These are phyloP conservation scores for Leishmania turanica DNA, from an alignment of 208 protist species.

Conservation along the genomic window DNA sequence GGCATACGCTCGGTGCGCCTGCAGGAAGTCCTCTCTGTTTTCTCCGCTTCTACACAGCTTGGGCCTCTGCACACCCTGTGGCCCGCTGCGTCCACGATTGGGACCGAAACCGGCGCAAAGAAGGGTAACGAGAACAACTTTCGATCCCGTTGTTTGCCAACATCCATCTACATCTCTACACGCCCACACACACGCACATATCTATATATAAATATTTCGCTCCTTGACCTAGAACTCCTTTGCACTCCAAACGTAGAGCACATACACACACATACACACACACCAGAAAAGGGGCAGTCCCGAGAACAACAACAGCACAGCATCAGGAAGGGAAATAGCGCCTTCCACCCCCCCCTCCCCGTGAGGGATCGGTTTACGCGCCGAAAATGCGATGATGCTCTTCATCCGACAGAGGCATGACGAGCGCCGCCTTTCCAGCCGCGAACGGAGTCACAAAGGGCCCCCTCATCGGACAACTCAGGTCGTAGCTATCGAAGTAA, in stretches of 20 bases:
- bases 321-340: neutral
- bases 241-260: no score
- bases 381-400: slow-evolving; percentile 31
- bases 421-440: slow-evolving; percentile 1
- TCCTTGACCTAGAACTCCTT: no score
- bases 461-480: slow-evolving; percentile 2
- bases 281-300: neutral
- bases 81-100: neutral
- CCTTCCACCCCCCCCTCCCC: no score
- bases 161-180: no score
- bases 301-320: neutral
- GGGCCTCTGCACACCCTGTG: neutral
- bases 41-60: neutral
- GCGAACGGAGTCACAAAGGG: neutral
- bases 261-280: no score
- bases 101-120: neutral
- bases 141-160: no score
- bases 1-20: neutral
- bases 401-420: slow-evolving; percentile 21
- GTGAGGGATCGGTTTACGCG: neutral
- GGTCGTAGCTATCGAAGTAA: slow-evolving; percentile 30
- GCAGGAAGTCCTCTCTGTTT: neutral
- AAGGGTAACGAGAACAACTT: neutral
- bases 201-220: no score
- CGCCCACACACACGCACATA: no score